A percentile compares a stretch with the other conserved stretches of the same genome.
These are phyloP conservation scores for Penicillium flavigenum DNA, from an alignment of 495 filamentous ascomycete genomes.

Conservation along the genomic window DNA sequence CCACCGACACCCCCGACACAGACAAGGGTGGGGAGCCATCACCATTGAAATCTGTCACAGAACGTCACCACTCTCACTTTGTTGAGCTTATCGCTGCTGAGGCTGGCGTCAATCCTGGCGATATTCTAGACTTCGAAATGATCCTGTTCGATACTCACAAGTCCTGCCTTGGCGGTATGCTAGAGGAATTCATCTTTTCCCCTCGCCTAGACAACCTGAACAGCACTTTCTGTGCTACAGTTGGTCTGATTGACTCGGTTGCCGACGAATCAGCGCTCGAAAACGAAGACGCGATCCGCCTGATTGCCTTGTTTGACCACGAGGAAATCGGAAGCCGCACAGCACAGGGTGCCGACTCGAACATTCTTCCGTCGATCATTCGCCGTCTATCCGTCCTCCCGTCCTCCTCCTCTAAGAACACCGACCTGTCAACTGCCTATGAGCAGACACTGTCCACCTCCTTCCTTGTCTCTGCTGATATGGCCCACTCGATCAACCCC, in stretches of 20 bases:
- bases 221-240: slow-evolving; percentile 87
- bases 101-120: slow-evolving; percentile 61
- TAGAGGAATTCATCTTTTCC: slow-evolving; percentile 93
- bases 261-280: slow-evolving; percentile 59
- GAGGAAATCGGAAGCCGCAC: slow-evolving; percentile 93
- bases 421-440: slow-evolving; percentile 71
- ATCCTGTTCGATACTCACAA: slow-evolving; percentile 94
- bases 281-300: slow-evolving; percentile 74
- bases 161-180: slow-evolving; percentile 81
- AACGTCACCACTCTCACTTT: slow-evolving; percentile 87
- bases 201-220: slow-evolving; percentile 89
- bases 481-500: slow-evolving; percentile 93
- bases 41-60: slow-evolving; percentile 70
- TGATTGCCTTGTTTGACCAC: slow-evolving; percentile 94
- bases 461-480: slow-evolving; percentile 94
- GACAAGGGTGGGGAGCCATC: slow-evolving; percentile 50
- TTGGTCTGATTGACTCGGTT: slow-evolving; percentile 80
- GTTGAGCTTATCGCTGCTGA: slow-evolving; percentile 83
- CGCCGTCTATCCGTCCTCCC: slow-evolving; percentile 82
- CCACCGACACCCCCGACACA: slow-evolving; percentile 33
- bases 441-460: slow-evolving; percentile 91
- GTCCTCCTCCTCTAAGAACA: slow-evolving; percentile 43
- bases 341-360: slow-evolving; percentile 91
- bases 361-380: slow-evolving; percentile 83
- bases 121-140: slow-evolving; percentile 92